Percentiles rank a stretch among this genome's conserved stretches.
phyloP scores from a whole-genome alignment of 2,329 filamentous ascomycete species.

The Fusarium solani-melongenae region DNA sequence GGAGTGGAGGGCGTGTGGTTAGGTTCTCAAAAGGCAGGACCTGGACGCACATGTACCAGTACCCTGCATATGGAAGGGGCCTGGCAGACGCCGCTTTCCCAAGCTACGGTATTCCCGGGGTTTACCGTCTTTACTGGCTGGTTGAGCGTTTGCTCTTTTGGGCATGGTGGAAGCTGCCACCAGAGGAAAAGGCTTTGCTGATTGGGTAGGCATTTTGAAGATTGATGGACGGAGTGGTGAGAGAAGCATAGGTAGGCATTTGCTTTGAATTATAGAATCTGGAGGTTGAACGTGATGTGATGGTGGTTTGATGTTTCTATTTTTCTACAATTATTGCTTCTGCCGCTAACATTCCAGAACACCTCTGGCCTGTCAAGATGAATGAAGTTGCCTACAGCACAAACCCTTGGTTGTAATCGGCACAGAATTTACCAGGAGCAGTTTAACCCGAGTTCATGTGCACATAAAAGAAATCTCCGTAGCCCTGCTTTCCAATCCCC shows the following conservation, averaged over 20 bases:
- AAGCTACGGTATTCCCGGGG: slow-evolving; percentile 30
- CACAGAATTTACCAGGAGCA: slow-evolving; percentile 9
- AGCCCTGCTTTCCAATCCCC: slow-evolving; percentile 13
- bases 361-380: background rate
- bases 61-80: slow-evolving; percentile 24
- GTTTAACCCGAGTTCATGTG: slow-evolving; percentile 11
- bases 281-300: background rate
- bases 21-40: background rate
- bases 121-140: slow-evolving; percentile 11
- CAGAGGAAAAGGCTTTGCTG: background rate
- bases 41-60: slow-evolving; percentile 21
- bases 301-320: background rate
- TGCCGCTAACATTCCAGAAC: background rate
- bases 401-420: slow-evolving; percentile 17
- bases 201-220: background rate
- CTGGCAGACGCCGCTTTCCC: slow-evolving; percentile 18
- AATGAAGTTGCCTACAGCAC: background rate
- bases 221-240: background rate
- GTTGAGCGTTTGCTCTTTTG: background rate
- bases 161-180: slow-evolving; percentile 1
- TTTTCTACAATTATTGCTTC: background rate
- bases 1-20: slow-evolving; percentile 12
- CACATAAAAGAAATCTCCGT: slow-evolving; percentile 31
- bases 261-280: background rate
- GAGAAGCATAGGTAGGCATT: background rate